phyloP scores from a whole-genome alignment of 108 stramenopile genomes.

The Nitzschia sp. region DNA sequence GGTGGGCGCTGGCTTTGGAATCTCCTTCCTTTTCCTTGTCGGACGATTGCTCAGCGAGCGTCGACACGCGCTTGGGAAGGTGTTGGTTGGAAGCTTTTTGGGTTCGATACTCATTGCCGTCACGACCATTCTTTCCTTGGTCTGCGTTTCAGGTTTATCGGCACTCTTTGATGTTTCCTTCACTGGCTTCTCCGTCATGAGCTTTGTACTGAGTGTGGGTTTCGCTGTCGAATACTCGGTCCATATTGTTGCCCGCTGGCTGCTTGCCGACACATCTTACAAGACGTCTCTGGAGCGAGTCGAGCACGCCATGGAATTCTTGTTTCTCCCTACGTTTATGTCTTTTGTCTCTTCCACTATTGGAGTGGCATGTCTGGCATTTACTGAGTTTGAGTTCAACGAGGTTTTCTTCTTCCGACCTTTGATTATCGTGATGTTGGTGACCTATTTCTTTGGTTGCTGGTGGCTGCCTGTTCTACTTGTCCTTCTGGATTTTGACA shows the following conservation, averaged over 20 bases:
- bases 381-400: conserved; percentile 56
- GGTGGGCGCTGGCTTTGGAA: conserved; percentile 33
- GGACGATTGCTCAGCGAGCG: conserved; percentile 7
- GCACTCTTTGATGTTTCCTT: conserved; percentile 35
- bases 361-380: conserved; percentile 46
- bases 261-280: conserved; percentile 21
- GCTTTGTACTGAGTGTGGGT: conserved; percentile 44
- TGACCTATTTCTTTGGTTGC: conserved; percentile 52
- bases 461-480: conserved; percentile 30
- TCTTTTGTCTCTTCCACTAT: conserved; percentile 34
- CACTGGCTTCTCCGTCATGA: conserved; percentile 42
- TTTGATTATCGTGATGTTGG: conserved; percentile 44
- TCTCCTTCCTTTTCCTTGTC: conserved; percentile 38
- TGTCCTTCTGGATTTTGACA: conserved; percentile 4
- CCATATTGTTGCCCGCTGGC: conserved; percentile 41
- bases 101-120: conserved; percentile 41
- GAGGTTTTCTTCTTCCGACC: conserved; percentile 46
- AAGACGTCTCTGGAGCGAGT: conserved; percentile 32
- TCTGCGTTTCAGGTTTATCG: conserved; percentile 38
- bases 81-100: conserved; percentile 29
- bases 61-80: neutral
- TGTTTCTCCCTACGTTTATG: conserved; percentile 45
- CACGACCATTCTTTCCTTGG: conserved; percentile 24
- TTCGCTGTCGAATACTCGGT: conserved; percentile 49
- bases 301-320: conserved; percentile 40